Base-by-base conservation (phyloP, 495 filamentous ascomycete genomes). In the Aspergillus carlsbadensis region DNA sequence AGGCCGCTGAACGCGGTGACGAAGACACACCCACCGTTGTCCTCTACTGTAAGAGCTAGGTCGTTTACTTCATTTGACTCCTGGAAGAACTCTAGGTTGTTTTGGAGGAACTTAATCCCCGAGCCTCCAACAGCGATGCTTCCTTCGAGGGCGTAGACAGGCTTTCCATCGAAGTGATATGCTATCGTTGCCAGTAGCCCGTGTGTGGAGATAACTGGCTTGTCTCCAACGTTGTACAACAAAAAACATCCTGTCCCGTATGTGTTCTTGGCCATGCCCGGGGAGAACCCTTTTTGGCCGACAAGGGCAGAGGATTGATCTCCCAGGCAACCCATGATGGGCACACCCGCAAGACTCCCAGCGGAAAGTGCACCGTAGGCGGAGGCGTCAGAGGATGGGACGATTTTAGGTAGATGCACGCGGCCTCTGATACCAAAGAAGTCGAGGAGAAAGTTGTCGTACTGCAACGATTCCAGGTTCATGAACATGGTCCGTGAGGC, bases 401-500 rank as follows among this genome's bases (percentile, higher is more conserved):
- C 89, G 64, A 98, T 96, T 62, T 82, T 84, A 10, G 93, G 93
- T 13, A 98, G 75, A 51, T 83, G 81, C 51, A 96, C 70, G 54
- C 75, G 82, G 20, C 77, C 76, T 70, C 89, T 86, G 50, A 95
- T 81, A 11, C 84, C 84, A 66, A 97, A 97, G 72, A 96, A 98
- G 41, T 85, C 76, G 14, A 98, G 79, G 4, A 96, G 81, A 29
- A 74, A 80, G 56, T 92, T 84, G 65, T 95, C 91, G 67, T 97
- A 98, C 63, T 89, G 72, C n/a, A 95, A 71, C 1, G 85, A 91
- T 58, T 87, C 78, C 21, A 98, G 75, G 65, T 96, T 94, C 81
- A 96, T 90, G 71, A 97, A 96, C 93, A 96, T 97, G 36, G 93
- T 98, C 49, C 93, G 78, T 22, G 90, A 95, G 14, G 93, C 92